These are phyloP conservation scores for Liquidambar formosana DNA, from an alignment of 164 flowering plant species.

Conservation along the genomic window DNA sequence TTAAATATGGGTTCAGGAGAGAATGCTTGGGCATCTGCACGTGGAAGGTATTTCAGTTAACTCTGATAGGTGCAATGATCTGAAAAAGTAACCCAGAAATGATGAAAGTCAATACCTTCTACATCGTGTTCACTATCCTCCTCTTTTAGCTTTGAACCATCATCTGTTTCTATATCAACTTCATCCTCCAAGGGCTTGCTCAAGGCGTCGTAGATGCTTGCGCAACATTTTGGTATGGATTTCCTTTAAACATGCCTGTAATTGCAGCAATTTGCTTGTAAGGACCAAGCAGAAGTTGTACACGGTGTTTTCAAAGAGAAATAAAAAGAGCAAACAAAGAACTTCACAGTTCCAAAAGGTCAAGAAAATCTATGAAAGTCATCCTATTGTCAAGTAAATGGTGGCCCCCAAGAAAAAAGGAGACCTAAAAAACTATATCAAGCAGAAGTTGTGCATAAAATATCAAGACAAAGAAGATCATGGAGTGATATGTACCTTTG, in stretches of 20 bases:
- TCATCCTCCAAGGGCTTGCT: constrained; percentile 54
- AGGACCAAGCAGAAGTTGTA: constrained; percentile 11
- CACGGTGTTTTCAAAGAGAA: too few relatives aligned
- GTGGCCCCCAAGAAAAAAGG: too few relatives aligned
- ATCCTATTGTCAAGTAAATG: too few relatives aligned
- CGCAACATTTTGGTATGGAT: constrained; percentile 80
- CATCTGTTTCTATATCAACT: constrained; percentile 35
- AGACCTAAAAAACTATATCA: too few relatives aligned
- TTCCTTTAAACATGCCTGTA: constrained; percentile 90
- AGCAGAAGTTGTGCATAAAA: not conserved
- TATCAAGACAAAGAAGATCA: not conserved
- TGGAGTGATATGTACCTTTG: constrained; percentile 54
- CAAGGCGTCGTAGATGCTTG: constrained; percentile 71
- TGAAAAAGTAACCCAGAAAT: constrained; percentile 4
- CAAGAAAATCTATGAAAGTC: too few relatives aligned
- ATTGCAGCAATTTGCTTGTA: constrained; percentile 10
- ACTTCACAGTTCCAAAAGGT: too few relatives aligned
- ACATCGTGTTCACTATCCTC: constrained; percentile 43
- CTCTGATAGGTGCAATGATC: not conserved
- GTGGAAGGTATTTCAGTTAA: constrained; percentile 14
- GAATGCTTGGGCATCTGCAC: constrained; percentile 39
- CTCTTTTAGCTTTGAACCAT: constrained; percentile 31
- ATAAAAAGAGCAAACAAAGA: too few relatives aligned
- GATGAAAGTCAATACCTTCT: constrained; percentile 41
- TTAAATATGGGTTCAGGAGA: constrained; percentile 55